Percentiles rank a stretch among this genome's conserved stretches.
Evolutionary conservation across 352 stramenopile species (phyloP).

Genomic region (Phytophthora sp.): DNA sequence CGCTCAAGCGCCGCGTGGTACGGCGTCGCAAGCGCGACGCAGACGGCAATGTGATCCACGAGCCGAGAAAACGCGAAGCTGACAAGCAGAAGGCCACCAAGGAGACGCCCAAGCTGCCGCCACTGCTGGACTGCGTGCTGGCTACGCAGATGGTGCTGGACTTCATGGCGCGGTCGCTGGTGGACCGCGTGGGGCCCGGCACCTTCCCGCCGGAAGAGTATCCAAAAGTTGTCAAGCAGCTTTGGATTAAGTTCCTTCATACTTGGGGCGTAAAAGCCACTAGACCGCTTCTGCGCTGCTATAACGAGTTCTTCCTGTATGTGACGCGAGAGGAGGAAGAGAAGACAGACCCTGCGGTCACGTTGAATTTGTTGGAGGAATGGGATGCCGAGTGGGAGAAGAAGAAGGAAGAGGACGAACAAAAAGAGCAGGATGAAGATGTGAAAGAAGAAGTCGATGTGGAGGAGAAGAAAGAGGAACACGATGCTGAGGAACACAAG

Average conservation of each 20-base stretch:
- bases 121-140: slow-evolving; percentile 63
- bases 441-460: background rate
- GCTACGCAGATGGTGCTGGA: slow-evolving; percentile 71
- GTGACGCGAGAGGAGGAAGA: slow-evolving; percentile 34
- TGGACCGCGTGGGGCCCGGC: slow-evolving; percentile 40
- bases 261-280: slow-evolving; percentile 65
- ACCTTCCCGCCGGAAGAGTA: slow-evolving; percentile 52
- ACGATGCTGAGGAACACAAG: background rate
- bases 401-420: slow-evolving; percentile 27
- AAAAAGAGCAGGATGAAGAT: background rate
- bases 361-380: slow-evolving; percentile 69
- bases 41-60: background rate
- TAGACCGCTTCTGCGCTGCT: slow-evolving; percentile 69
- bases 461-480: background rate
- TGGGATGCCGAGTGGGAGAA: slow-evolving; percentile 63
- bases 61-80: background rate
- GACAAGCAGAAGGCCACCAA: slow-evolving; percentile 9
- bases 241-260: slow-evolving; percentile 78
- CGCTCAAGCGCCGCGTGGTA: slow-evolving; percentile 44
- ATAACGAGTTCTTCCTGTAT: slow-evolving; percentile 71
- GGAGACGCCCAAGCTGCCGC: slow-evolving; percentile 21
- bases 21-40: slow-evolving; percentile 36
- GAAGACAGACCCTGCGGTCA: slow-evolving; percentile 57
- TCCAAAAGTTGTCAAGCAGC: slow-evolving; percentile 47
- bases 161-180: slow-evolving; percentile 51